Evolutionary conservation across 2,329 filamentous ascomycete genomes (phyloP).

Genomic region (Nemania diffusa): DNA sequence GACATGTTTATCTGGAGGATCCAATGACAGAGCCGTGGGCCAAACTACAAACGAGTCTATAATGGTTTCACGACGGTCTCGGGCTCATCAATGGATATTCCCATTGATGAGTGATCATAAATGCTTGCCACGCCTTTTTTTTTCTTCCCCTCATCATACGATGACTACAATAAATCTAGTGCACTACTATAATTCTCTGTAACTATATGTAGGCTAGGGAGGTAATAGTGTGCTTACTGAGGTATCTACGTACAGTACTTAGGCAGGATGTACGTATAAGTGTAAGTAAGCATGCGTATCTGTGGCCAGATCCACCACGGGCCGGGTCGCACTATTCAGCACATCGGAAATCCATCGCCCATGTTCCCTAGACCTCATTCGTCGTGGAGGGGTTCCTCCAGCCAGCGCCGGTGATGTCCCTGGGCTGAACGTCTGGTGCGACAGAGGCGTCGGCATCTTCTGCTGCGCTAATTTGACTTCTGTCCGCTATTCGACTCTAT

Average conservation of each 20-base stretch:
- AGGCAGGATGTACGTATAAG: too few species aligned
- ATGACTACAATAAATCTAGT: too few species aligned
- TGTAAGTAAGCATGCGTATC: background rate
- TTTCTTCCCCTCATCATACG: background rate
- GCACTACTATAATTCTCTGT: too few species aligned
- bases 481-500: background rate
- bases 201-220: too few species aligned
- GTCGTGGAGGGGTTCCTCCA: background rate
- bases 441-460: conserved; percentile 16
- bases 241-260: too few species aligned
- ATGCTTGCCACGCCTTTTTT: background rate
- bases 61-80: background rate
- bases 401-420: background rate
- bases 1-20: background rate
- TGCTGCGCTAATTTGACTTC: background rate
- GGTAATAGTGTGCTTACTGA: too few species aligned
- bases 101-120: background rate
- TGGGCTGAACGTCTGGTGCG: conserved; percentile 1
- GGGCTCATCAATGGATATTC: background rate
- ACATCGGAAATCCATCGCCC: background rate
- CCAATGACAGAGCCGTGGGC: background rate
- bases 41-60: background rate
- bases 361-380: background rate
- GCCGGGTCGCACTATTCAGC: conserved; percentile 7
- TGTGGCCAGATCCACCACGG: conserved; percentile 23